phyloP scores from a whole-genome alignment of 495 filamentous ascomycete species.

The Amphirosellinia nigrospora region DNA sequence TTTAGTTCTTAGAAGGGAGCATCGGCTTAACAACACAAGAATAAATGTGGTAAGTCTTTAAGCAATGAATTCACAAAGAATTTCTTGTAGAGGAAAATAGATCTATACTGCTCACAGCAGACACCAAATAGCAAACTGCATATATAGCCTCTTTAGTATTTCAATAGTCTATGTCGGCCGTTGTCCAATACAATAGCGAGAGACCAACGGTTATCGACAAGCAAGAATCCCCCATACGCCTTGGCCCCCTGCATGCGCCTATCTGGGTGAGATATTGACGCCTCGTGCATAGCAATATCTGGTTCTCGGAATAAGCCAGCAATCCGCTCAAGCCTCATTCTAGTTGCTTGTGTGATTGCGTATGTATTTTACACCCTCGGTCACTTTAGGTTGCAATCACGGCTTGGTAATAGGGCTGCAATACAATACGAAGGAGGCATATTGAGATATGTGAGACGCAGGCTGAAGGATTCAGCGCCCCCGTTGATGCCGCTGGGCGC shows the following conservation, averaged over 20 bases:
- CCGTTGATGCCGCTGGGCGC: slow-evolving; percentile 15
- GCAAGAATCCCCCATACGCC: neutral
- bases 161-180: neutral
- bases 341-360: neutral
- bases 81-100: neutral
- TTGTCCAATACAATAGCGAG: neutral
- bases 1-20: neutral
- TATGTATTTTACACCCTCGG: neutral
- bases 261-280: neutral
- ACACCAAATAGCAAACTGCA: neutral
- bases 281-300: neutral
- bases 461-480: slow-evolving; percentile 14
- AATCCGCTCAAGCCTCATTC: slow-evolving; percentile 2
- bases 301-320: neutral
- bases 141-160: neutral
- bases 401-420: neutral
- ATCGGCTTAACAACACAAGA: neutral
- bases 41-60: neutral
- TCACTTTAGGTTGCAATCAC: neutral
- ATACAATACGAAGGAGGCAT: neutral
- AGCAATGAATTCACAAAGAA: neutral
- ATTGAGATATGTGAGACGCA: neutral
- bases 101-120: neutral
- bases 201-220: neutral
- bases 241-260: neutral